Percentiles rank a stretch among this genome's conserved stretches.
Conservation (phyloP, 371 early-diverging fungal genomes). For the Circinella umbellata region DNA sequence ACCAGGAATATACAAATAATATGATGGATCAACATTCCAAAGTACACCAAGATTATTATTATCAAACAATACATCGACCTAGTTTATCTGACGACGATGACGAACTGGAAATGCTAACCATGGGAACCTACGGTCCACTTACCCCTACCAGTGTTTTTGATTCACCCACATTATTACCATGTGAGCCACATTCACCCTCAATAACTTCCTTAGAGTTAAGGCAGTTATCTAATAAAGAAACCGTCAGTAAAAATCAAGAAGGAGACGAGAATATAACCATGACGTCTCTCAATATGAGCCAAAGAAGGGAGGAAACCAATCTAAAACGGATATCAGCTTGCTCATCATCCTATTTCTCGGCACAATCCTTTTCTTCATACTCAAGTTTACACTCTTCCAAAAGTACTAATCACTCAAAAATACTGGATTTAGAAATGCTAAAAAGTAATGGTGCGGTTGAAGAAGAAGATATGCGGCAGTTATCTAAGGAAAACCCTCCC, state of each 20-base stretch:
- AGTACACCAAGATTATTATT: not conserved
- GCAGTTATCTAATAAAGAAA: not conserved
- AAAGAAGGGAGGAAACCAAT: not conserved
- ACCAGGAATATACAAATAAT: not conserved
- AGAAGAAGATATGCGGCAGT: too few relatives aligned
- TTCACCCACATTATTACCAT: not conserved
- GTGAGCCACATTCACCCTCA: not conserved
- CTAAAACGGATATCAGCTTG: not conserved
- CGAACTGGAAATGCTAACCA: conserved; percentile 1
- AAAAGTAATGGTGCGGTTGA: too few relatives aligned
- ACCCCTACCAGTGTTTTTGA: not conserved
- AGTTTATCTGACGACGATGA: not conserved
- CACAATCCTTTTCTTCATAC: conserved; percentile 14
- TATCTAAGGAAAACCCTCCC: too few relatives aligned
- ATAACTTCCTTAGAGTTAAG: too few relatives aligned
- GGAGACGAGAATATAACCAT: too few relatives aligned
- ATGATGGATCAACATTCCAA: not conserved
- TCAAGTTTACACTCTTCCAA: conserved; percentile 13
- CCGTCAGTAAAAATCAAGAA: not conserved
- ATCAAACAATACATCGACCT: not conserved
- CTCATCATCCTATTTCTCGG: conserved; percentile 20
- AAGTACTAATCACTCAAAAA: not conserved
- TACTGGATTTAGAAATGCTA: not conserved
- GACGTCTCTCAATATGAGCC: not conserved
- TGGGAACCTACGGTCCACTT: conserved; percentile 1